These are phyloP conservation scores for Cyberlindnera meyerae DNA, from an alignment of 805 yeast genomes.

Conservation along the genomic window DNA sequence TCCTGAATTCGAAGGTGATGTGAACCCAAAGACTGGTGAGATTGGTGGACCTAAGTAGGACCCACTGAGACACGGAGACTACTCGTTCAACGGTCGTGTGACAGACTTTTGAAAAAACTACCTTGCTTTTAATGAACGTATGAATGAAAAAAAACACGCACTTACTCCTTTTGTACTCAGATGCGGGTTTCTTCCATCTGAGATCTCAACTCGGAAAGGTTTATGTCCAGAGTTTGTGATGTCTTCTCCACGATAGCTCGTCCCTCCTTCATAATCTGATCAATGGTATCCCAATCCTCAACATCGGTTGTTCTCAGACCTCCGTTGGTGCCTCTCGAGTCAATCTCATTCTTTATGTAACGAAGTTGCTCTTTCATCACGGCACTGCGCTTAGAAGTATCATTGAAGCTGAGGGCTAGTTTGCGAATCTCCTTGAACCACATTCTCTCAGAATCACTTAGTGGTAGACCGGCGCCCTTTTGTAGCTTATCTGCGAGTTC, in stretches of 20 bases:
- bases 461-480: constrained; percentile 24
- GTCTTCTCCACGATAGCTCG: constrained; percentile 25
- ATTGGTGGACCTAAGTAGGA: constrained; percentile 97
- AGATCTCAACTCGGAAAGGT: constrained; percentile 20
- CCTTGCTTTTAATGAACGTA: too few species aligned
- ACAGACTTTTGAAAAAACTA: constrained; percentile 66
- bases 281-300: constrained; percentile 30
- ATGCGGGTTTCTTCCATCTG: constrained; percentile 9
- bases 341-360: constrained; percentile 26
- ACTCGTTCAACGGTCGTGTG: constrained; percentile 93
- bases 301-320: constrained; percentile 7
- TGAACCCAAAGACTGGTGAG: constrained; percentile 92
- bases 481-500: constrained; percentile 26
- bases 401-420: constrained; percentile 29
- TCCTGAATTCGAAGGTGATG: constrained; percentile 94
- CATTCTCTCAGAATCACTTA: constrained; percentile 36
- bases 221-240: constrained; percentile 12
- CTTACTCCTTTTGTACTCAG: too few species aligned
- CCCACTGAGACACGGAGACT: constrained; percentile 86
- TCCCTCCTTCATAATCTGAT: constrained; percentile 30
- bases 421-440: constrained; percentile 43
- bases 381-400: constrained; percentile 26
- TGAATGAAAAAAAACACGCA: too few species aligned
- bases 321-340: constrained; percentile 2
- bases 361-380: constrained; percentile 26